phyloP scores from a whole-genome alignment of 2,329 filamentous ascomycete species.

The Stagonosporopsis chrysanthemi region DNA sequence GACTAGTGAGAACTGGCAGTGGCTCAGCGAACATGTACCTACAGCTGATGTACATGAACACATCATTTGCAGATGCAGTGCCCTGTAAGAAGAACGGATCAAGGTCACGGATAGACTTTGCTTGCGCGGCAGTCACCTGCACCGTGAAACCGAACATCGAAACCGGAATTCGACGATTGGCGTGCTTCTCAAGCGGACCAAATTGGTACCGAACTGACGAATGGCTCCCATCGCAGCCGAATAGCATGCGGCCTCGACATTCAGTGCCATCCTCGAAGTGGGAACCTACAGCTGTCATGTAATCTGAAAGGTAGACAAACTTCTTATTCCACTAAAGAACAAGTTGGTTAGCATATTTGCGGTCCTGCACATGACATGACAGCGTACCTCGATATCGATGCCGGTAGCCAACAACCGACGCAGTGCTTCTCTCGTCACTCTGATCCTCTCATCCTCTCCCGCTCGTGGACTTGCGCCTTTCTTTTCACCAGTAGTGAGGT shows the following conservation, averaged over 20 bases:
- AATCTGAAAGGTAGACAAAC: constrained; percentile 6
- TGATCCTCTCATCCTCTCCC: constrained; percentile 11
- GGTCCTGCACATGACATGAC: not conserved
- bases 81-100: constrained; percentile 28
- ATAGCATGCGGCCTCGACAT: constrained; percentile 13
- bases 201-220: constrained; percentile 8
- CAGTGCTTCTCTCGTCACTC: constrained; percentile 19
- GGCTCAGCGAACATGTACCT: not conserved
- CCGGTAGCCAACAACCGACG: constrained; percentile 17
- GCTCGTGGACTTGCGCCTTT: constrained; percentile 11
- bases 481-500: constrained; percentile 21
- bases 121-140: constrained; percentile 15
- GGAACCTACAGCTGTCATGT: constrained; percentile 4
- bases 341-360: not conserved
- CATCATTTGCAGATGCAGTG: constrained; percentile 12
- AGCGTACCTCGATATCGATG: constrained; percentile 15
- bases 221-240: constrained; percentile 23
- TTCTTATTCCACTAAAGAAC: constrained; percentile 18
- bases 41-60: constrained; percentile 18
- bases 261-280: constrained; percentile 21
- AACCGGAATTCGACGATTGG: constrained; percentile 14
- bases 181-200: not conserved
- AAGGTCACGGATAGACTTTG: constrained; percentile 15
- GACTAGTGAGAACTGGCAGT: not conserved
- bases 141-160: constrained; percentile 21